Evolutionary conservation across 371 early-diverging fungal species (phyloP), one percentile per base, ranked within the genome.

Genomic region (Mucor lusitanicus): DNA sequence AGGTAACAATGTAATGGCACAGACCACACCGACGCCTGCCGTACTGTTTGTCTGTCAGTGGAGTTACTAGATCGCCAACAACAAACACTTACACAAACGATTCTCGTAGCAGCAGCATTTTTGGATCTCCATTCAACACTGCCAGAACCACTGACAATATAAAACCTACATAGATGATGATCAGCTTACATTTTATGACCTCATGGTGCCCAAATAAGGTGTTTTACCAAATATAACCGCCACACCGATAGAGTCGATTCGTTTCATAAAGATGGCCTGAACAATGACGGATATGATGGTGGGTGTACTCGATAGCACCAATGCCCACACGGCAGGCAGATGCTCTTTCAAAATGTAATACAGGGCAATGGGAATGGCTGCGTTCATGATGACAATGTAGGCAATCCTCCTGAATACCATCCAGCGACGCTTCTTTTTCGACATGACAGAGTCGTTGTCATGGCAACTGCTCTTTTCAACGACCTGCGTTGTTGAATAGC

Each of bases 21-120:
- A 76, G 11, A 64, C 61, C 8, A 70, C 40, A 17, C 81, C 81
- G 17, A 76, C 70, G 19, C 73, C 76, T 2, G 78, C 76, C 19
- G 78, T 74, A 12, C 81, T 76, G 19, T 15, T 21, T 54, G 27
- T 25, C 4, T 50, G 19, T 27, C 23, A 53, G 23, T 53, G 0
- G 6, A 15, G 23, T 27, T 30, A 30, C 30, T 27, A 27, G 46
- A 30, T 59, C 33, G 33, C 33, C 27, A 46, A 54, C 59, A 63
- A 64, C 17, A 63, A 4, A 35, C 35, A 39, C 25, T 50, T 74
- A 72, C 78, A 81, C 75, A 72, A 83, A 71, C 1, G 85, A 85
- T 64, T 82, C 85, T 39, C 85, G 62, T 67, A 85, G 61, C 25
- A 84, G 59, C n/a, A 84, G 65, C 25, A 84, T 62, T 44, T 78